These are phyloP conservation scores for Trichocomaceae sp. DNA, from an alignment of 2,329 filamentous ascomycete species.

Conservation along the genomic window DNA sequence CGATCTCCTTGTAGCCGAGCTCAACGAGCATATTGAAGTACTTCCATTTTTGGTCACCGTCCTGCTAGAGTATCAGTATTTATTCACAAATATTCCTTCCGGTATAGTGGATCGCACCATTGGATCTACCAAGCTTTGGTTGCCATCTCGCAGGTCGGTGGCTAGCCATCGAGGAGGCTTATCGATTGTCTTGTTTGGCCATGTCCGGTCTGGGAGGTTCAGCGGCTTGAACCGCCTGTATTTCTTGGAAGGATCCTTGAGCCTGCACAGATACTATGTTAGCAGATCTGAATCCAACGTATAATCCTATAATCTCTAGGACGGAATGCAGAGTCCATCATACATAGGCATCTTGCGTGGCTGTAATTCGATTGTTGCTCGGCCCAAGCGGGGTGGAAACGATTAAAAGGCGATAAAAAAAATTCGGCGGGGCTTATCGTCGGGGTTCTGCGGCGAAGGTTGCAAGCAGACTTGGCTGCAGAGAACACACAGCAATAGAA, in stretches of 20 bases:
- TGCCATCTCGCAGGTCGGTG: slow-evolving; percentile 83
- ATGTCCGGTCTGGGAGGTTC: slow-evolving; percentile 53
- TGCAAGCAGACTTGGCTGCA: neutral
- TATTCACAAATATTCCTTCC: neutral
- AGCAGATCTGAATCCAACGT: slow-evolving; percentile 11
- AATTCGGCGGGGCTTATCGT: slow-evolving; percentile 2
- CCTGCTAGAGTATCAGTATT: slow-evolving; percentile 46
- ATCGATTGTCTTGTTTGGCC: slow-evolving; percentile 74
- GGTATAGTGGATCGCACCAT: slow-evolving; percentile 57
- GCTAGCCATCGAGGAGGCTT: slow-evolving; percentile 88
- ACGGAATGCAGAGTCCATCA: slow-evolving; percentile 8
- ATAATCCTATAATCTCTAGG: neutral
- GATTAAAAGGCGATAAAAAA: slow-evolving; percentile 16
- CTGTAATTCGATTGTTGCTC: slow-evolving; percentile 5
- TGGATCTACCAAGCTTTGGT: slow-evolving; percentile 86
- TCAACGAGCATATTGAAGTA: slow-evolving; percentile 94
- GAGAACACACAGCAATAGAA: neutral
- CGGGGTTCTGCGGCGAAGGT: neutral
- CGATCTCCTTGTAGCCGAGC: slow-evolving; percentile 95
- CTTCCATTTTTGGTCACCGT: slow-evolving; percentile 86
- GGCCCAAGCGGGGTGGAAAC: slow-evolving; percentile 16
- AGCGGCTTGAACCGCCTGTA: slow-evolving; percentile 43
- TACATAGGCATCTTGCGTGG: slow-evolving; percentile 32
- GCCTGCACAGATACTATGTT: slow-evolving; percentile 24
- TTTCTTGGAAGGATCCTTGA: slow-evolving; percentile 45